Base-by-base conservation (phyloP, 208 protist genomes). In the Strigomonas culicis region DNA sequence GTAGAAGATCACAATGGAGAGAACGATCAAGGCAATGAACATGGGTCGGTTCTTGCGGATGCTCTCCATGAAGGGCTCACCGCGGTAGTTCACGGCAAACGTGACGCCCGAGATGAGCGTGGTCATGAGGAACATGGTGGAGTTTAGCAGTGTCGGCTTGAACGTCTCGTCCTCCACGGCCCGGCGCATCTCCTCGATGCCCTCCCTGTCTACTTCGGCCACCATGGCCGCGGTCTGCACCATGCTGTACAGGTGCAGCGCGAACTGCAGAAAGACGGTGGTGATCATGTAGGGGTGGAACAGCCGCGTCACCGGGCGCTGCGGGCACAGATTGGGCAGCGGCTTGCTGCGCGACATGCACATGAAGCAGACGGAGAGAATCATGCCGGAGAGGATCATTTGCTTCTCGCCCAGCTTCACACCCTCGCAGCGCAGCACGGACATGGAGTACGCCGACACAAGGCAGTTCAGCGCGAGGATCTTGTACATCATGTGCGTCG, bases 381-480 rank as follows among this genome's bases (percentile, higher is more conserved):
- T 78, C 7, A 99, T 84, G 34, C 96, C 97, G 15, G 84, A 69
- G 10, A 98, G 47, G 22, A 98, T 99, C 86, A 97, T 96, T 82
- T 99, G 98, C 53, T 87, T 93, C 77, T 99, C 98, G 68, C 97
- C 93, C 21, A 96, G 82, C 74, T 99, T 98, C 21, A 99, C 82
- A 57, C 98, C 98, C 59, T 98, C 95, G n/a, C 96, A 83, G 73
- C 95, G 96, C n/a, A 99, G 86, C 15, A 99, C 97, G 10, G 85
- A 96, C 71, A 99, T 89, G 28, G 86, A 93, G 75, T 99, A 99
- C 0, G 98, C 98, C 24, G 79, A 86, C 59, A 98, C 95, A 15
- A 99, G 86, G 70, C 96, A 99, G 76, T 99, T 98, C 19, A 99
- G 86, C 7, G 98, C 98, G 15, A 99, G 88, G 56, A 99, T 99